Percentiles rank a stretch among this genome's conserved stretches.
Conservation (phyloP, 2,329 filamentous ascomycete species). For the Parasarocladium wereldwijsianum region DNA sequence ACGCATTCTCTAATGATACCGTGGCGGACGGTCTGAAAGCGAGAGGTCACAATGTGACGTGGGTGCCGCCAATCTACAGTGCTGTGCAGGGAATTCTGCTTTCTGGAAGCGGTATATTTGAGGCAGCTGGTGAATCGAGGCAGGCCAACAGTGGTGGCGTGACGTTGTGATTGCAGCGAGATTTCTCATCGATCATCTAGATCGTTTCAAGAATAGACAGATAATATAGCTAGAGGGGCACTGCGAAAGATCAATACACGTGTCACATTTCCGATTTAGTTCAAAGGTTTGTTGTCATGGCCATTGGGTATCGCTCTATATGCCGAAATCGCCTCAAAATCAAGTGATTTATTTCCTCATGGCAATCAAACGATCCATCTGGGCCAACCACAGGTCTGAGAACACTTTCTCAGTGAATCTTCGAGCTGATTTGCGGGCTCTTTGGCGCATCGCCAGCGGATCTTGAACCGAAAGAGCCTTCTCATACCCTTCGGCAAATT, state of each 20-base stretch:
- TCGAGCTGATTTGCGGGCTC: constrained; percentile 64
- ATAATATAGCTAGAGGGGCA: no score
- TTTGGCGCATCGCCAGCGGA: constrained; percentile 56
- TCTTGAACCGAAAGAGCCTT: constrained; percentile 61
- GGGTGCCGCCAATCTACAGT: constrained; percentile 48
- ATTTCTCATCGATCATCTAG: no score
- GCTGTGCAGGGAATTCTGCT: constrained; percentile 56
- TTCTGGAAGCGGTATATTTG: constrained; percentile 52
- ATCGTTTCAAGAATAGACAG: no score
- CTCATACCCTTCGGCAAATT: constrained; percentile 72
- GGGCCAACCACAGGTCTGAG: constrained; percentile 57
- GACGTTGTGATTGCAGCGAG: constrained; percentile 26
- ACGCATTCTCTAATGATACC: constrained; percentile 42
- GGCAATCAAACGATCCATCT: constrained; percentile 59
- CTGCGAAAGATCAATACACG: no score
- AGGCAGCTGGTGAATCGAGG: constrained; percentile 63
- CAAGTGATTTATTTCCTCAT: constrained; percentile 14
- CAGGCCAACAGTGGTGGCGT: constrained; percentile 57
- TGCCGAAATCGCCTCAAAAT: no score
- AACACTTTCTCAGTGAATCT: constrained; percentile 86
- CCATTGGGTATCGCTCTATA: no score
- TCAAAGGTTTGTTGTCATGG: no score
- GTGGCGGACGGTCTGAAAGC: constrained; percentile 48
- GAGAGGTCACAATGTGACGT: constrained; percentile 58
- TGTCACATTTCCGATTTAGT: no score